Percentiles rank a stretch among this genome's conserved stretches.
Evolutionary conservation across 192 early-diverging fungal genomes (phyloP).

Genomic region (Podila epigama): DNA sequence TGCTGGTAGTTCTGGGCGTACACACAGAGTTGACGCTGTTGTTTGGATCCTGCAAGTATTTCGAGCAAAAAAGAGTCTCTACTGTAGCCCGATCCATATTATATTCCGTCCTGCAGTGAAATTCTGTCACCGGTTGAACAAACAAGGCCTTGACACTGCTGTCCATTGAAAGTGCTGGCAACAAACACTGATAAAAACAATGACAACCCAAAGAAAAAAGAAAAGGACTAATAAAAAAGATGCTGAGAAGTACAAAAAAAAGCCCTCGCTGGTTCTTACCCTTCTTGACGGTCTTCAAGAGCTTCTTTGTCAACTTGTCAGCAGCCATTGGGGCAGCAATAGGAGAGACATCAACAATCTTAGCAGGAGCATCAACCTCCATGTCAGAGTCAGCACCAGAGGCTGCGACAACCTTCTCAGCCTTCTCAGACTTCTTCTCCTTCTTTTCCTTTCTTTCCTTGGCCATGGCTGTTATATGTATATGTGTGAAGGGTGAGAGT

Average conservation of each 20-base stretch:
- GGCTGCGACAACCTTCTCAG: constrained; percentile 31
- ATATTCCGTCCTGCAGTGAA: no score
- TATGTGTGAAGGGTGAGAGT: background rate
- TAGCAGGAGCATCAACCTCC: constrained; percentile 54
- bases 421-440: constrained; percentile 42
- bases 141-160: no score
- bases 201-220: background rate
- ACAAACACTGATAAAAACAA: background rate
- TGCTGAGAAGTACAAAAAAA: no score
- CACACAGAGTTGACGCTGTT: no score
- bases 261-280: constrained; percentile 69
- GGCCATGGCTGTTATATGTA: background rate
- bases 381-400: constrained; percentile 55
- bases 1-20: no score
- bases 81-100: no score
- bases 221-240: background rate
- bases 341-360: constrained; percentile 63
- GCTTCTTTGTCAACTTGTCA: constrained; percentile 85
- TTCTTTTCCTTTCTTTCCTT: constrained; percentile 11
- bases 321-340: constrained; percentile 86
- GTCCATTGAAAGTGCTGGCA: background rate
- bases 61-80: no score
- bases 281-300: constrained; percentile 90
- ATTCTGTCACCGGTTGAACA: no score
- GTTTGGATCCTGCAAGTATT: no score